A percentile compares a stretch with the other conserved stretches of the same genome.
Evolutionary conservation across 345 rosid genomes (phyloP).

Genomic region (Eucalyptus melliodora): DNA sequence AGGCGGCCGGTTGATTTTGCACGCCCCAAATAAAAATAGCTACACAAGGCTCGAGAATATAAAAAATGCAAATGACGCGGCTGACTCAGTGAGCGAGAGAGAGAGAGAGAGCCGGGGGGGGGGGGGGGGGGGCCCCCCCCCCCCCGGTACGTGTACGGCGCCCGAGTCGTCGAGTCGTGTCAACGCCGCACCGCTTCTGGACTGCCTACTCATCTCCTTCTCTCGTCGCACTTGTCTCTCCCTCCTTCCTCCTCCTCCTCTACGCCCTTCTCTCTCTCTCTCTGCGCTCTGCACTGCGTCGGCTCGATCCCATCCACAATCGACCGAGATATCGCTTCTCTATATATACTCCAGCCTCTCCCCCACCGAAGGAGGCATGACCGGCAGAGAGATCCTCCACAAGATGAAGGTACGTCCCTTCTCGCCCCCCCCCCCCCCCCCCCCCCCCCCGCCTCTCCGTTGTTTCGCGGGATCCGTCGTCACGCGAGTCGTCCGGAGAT

Average conservation of each 20-base stretch:
- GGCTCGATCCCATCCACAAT: neutral
- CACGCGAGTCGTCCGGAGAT: neutral
- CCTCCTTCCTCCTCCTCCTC: neutral
- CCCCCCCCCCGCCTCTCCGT: neutral
- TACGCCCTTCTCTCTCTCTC: neutral
- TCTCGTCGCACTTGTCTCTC: neutral
- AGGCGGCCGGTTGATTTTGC: too few relatives aligned
- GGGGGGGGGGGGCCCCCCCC: too few relatives aligned
- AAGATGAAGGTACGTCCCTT: slow-evolving; percentile 55
- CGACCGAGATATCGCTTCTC: neutral
- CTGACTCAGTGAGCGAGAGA: neutral
- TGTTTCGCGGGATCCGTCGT: neutral
- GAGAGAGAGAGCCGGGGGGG: rapidly evolving
- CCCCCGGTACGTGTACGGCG: neutral
- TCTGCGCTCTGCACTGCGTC: neutral
- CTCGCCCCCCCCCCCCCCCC: neutral
- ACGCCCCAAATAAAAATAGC: neutral
- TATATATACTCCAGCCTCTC: neutral
- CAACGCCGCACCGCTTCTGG: neutral
- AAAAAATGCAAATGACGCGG: neutral
- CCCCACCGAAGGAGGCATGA: slow-evolving; percentile 15
- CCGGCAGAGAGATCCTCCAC: slow-evolving; percentile 54
- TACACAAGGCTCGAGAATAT: neutral
- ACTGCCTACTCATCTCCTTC: neutral
- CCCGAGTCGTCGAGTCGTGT: neutral